Conservation (phyloP, 2,329 filamentous ascomycete species). For the Berkeleyomyces rouxiae region DNA sequence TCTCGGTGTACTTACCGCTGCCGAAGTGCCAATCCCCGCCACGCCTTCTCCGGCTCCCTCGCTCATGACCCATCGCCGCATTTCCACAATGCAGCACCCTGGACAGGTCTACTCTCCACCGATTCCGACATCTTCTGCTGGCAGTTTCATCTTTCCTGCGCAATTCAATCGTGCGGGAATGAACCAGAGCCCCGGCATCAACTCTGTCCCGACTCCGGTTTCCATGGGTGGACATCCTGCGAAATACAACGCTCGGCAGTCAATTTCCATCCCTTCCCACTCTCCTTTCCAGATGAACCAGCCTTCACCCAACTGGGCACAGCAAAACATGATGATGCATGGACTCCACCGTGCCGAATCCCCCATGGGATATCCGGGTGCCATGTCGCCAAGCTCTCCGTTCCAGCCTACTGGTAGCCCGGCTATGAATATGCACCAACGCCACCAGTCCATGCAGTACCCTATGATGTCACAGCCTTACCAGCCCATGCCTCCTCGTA, state of each 20-base stretch:
- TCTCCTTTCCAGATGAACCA: constrained; percentile 54
- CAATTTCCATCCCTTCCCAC: constrained; percentile 48
- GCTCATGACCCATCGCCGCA: constrained; percentile 12
- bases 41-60: constrained; percentile 8
- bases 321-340: constrained; percentile 37
- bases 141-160: constrained; percentile 36
- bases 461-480: constrained; percentile 32
- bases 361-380: constrained; percentile 40
- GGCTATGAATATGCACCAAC: constrained; percentile 32
- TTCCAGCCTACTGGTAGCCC: constrained; percentile 27
- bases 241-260: constrained; percentile 54
- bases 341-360: constrained; percentile 41
- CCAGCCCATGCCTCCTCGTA: constrained; percentile 36
- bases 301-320: constrained; percentile 44
- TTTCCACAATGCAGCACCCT: constrained; percentile 54
- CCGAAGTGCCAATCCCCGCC: constrained; percentile 48
- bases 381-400: constrained; percentile 49
- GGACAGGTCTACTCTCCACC: constrained; percentile 70
- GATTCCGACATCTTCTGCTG: constrained; percentile 49
- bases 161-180: constrained; percentile 45
- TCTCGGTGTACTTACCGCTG: constrained; percentile 67
- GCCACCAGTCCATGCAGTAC: constrained; percentile 43
- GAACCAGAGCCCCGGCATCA: constrained; percentile 44
- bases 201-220: constrained; percentile 54
- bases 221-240: constrained; percentile 44